phyloP scores from a whole-genome alignment of 148 eudicot species.

The Vaccinium corymbosum region DNA sequence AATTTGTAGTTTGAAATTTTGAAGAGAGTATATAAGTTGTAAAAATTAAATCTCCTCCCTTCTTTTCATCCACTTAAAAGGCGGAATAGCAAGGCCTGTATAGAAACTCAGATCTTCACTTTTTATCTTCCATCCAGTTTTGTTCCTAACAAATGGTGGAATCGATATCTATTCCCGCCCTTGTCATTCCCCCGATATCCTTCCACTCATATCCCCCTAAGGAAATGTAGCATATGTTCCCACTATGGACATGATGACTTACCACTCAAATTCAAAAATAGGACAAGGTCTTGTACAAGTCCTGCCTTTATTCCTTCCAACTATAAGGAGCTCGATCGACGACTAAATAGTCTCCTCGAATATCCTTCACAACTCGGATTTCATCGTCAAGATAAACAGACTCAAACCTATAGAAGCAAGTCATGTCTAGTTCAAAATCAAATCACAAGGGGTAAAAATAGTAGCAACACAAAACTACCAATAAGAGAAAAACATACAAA shows the following conservation, averaged over 20 bases:
- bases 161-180: background rate
- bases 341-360: constrained; percentile 82
- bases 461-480: background rate
- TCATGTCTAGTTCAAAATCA: background rate
- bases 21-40: background rate
- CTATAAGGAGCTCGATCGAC: constrained; percentile 94
- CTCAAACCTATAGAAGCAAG: constrained; percentile 67
- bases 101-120: background rate
- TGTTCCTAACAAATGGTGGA: background rate
- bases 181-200: background rate
- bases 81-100: background rate
- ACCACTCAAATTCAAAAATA: constrained; percentile 10
- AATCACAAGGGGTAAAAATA: background rate
- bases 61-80: background rate
- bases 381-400: constrained; percentile 80
- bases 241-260: background rate
- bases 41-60: background rate
- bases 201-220: background rate
- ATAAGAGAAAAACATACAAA: background rate
- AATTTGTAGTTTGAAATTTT: background rate
- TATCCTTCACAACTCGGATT: constrained; percentile 93
- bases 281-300: constrained; percentile 3
- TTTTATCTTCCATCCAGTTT: background rate
- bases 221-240: background rate
- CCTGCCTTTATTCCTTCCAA: constrained; percentile 70